These are phyloP conservation scores for Acanthamoeba lenticulata DNA, from an alignment of 208 protist genomes.

Conservation along the genomic window DNA sequence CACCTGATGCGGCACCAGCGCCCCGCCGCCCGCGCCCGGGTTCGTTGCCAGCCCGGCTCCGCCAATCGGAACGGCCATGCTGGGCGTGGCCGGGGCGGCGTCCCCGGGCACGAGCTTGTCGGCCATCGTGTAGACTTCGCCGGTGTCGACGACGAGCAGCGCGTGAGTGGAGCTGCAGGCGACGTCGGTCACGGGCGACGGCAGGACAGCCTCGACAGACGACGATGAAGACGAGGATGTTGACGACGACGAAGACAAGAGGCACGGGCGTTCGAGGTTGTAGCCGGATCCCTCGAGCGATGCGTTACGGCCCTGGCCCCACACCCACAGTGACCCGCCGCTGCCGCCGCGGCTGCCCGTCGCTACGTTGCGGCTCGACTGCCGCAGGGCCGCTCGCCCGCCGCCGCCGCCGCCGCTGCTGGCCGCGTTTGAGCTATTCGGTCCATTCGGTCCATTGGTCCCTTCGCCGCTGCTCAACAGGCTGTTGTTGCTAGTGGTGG, in stretches of 20 bases:
- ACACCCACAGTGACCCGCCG: slow-evolving; percentile 46
- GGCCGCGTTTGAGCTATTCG: too few relatives aligned
- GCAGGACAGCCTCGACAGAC: too few relatives aligned
- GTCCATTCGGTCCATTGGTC: too few relatives aligned
- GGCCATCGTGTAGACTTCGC: slow-evolving; percentile 43
- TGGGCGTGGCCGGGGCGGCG: too few relatives aligned
- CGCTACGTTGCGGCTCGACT: neutral
- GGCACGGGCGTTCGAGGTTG: neutral
- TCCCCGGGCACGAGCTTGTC: slow-evolving; percentile 47
- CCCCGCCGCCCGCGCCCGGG: neutral
- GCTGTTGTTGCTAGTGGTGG: too few relatives aligned
- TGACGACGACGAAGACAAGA: too few relatives aligned
- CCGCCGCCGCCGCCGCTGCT: neutral
- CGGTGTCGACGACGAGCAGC: slow-evolving; percentile 3
- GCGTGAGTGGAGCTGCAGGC: slow-evolving; percentile 61
- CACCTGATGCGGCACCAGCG: slow-evolving; percentile 37
- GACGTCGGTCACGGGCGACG: slow-evolving; percentile 35
- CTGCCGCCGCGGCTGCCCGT: neutral
- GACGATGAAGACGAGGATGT: too few relatives aligned
- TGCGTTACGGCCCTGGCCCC: slow-evolving; percentile 48
- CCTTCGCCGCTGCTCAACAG: too few relatives aligned
- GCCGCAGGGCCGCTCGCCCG: neutral
- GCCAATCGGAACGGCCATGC: too few relatives aligned
- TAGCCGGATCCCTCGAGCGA: slow-evolving; percentile 28
- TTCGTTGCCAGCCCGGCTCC: neutral